Base-by-base conservation (phyloP, 768 basidiomycete species). In the Nevesoporus exiguus region DNA sequence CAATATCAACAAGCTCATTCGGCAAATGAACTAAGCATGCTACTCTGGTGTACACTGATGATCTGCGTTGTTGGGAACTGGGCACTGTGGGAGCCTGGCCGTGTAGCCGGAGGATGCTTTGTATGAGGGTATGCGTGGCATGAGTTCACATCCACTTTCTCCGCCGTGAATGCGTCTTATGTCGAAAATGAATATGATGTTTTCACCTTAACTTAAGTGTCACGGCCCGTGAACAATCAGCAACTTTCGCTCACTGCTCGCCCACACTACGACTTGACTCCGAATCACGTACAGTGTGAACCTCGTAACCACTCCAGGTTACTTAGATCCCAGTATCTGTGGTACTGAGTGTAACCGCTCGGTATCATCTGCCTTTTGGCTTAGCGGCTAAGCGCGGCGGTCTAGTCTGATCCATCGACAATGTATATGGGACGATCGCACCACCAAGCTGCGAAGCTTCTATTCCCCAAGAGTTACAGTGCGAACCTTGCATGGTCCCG, bases 1-100 rank as follows among this genome's bases (percentile, higher is more conserved):
- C 66, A 90, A 91, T 82, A 98, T 99, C 82, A 96, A 97, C 85
- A 88, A 88, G 75, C 93, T 98, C 75, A 84, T 99, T 75, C 82
- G 93, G 54, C 89, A 93, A 77, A 93, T 93, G 91, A 93, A 93
- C 77, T 93, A 67, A 75, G 65, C 47, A 48, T 46, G 24, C 17
- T 45, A 48, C 42, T 36, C 37, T 5, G 25, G 15, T 27, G 15
- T 27, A 11, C 40, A 41, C 22, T 8, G 43, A 24, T 17, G 51
- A 46, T 44, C 19, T 43, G 34, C n/a, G 34, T 42, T 51, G 52
- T 37, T 54, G 51, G 39, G 47, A 40, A 47, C 27, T 46, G 43
- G 56, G 29, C 40, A 36, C 6, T 9, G 31, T n/a, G 40, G 45
- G 41, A 47, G 56, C 27, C 14, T 30, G 15, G 56, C 33, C 30